phyloP scores from a whole-genome alignment of 2,329 filamentous ascomycete genomes.

The Triangularia setosa region DNA sequence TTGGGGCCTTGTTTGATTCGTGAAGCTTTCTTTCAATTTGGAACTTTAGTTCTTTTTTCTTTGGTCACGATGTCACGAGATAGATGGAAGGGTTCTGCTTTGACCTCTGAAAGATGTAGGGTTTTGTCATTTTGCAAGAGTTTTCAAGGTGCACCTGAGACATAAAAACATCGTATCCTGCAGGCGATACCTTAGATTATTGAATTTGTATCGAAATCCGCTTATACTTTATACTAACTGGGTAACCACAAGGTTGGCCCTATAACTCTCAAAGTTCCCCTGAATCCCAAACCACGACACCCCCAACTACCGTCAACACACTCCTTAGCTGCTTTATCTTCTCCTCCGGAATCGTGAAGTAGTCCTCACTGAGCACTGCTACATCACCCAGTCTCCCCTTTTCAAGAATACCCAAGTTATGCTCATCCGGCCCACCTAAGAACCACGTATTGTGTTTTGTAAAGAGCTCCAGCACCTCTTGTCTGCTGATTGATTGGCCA shows the following conservation, averaged over 20 bases:
- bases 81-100: not conserved
- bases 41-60: not conserved
- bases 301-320: slow-evolving; percentile 29
- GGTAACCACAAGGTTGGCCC: no score
- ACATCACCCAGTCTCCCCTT: slow-evolving; percentile 28
- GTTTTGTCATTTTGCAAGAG: no score
- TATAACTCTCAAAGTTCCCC: slow-evolving; percentile 2
- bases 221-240: no score
- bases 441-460: slow-evolving; percentile 30
- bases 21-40: not conserved
- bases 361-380: slow-evolving; percentile 29
- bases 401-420: slow-evolving; percentile 26
- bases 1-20: slow-evolving; percentile 68
- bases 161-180: no score
- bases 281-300: slow-evolving; percentile 25
- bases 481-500: slow-evolving; percentile 25
- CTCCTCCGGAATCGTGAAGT: slow-evolving; percentile 28
- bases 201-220: no score
- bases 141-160: no score
- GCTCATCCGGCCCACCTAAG: slow-evolving; percentile 28
- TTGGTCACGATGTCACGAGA: not conserved
- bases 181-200: no score
- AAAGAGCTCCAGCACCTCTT: slow-evolving; percentile 26
- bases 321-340: slow-evolving; percentile 26
- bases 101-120: no score